A percentile compares a stretch with the other conserved stretches of the same genome.
phyloP scores from a whole-genome alignment of 148 eudicot genomes.

The Vaccinium vitisidaea region DNA sequence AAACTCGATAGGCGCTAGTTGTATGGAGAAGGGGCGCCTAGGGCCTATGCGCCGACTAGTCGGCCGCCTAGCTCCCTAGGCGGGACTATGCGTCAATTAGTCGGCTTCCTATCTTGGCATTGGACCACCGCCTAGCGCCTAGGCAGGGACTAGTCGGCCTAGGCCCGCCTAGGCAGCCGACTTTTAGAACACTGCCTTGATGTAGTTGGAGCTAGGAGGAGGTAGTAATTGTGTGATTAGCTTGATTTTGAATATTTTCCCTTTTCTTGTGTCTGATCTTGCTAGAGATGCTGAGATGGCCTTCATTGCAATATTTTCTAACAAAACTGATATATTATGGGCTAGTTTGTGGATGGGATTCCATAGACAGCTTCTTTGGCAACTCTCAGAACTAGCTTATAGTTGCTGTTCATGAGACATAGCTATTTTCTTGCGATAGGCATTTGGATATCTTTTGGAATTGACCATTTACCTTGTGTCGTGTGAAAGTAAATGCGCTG shows the following conservation, averaged over 20 bases:
- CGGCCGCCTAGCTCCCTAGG: no score
- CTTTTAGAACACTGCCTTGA: not conserved
- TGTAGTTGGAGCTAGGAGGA: slow-evolving; percentile 6
- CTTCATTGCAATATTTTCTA: not conserved
- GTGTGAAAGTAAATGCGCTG: not conserved
- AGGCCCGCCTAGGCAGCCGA: no score
- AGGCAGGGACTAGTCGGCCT: no score
- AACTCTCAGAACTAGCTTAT: not conserved
- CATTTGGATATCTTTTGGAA: not conserved
- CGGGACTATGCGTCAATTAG: no score
- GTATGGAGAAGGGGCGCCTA: no score
- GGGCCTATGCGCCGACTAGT: no score
- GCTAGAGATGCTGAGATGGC: not conserved
- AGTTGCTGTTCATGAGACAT: not conserved
- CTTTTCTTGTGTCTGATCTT: not conserved
- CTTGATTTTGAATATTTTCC: not conserved
- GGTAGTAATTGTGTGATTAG: not conserved
- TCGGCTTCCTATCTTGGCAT: no score
- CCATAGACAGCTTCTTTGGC: not conserved
- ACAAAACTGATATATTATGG: not conserved
- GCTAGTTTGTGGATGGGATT: not conserved
- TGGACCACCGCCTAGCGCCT: no score
- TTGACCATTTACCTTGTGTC: not conserved
- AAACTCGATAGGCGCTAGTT: no score
- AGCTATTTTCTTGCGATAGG: not conserved